phyloP scores from a whole-genome alignment of 2,329 filamentous ascomycete genomes.

The Diaporthe citriasiana region DNA sequence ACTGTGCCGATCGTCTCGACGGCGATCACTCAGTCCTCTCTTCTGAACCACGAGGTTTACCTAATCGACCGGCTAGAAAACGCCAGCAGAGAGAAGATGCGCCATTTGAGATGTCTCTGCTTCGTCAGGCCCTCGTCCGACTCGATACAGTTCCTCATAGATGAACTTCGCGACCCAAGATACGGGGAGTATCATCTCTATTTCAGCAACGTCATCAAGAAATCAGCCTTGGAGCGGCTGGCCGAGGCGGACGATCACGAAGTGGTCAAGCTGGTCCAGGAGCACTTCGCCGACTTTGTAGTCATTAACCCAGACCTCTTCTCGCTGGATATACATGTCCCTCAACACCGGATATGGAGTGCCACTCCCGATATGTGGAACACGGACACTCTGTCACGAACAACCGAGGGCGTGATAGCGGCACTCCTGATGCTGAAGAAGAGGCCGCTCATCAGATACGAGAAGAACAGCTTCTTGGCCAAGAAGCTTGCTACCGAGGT shows the following conservation, averaged over 20 bases:
- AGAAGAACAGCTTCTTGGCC: conserved; percentile 89
- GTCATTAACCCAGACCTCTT: conserved; percentile 96
- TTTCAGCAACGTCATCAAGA: conserved; percentile 98
- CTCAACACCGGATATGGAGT: conserved; percentile 84
- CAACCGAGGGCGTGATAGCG: conserved; percentile 88
- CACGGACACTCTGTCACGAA: conserved; percentile 85
- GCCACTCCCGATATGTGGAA: conserved; percentile 90
- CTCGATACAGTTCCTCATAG: conserved; percentile 93
- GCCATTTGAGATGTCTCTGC: conserved; percentile 92
- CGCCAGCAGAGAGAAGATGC: conserved; percentile 92
- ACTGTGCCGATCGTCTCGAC: conserved; percentile 95
- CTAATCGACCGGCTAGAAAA: conserved; percentile 97
- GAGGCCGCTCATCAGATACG: conserved; percentile 93
- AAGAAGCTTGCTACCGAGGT: conserved; percentile 96
- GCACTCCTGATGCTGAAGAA: conserved; percentile 93
- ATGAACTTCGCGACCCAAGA: conserved; percentile 94
- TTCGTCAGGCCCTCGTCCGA: conserved; percentile 93
- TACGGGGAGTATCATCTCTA: conserved; percentile 98
- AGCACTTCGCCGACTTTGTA: conserved; percentile 96
- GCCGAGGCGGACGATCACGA: conserved; percentile 98
- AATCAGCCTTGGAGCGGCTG: conserved; percentile 92
- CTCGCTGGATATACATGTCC: conserved; percentile 80
- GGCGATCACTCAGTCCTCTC: conserved; percentile 92
- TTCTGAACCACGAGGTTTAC: conserved; percentile 97
- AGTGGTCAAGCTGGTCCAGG: conserved; percentile 92